Percentiles rank a stretch among this genome's conserved stretches.
Conservation (phyloP, 192 early-diverging fungal species). For the Gonapodya prolifera region DNA sequence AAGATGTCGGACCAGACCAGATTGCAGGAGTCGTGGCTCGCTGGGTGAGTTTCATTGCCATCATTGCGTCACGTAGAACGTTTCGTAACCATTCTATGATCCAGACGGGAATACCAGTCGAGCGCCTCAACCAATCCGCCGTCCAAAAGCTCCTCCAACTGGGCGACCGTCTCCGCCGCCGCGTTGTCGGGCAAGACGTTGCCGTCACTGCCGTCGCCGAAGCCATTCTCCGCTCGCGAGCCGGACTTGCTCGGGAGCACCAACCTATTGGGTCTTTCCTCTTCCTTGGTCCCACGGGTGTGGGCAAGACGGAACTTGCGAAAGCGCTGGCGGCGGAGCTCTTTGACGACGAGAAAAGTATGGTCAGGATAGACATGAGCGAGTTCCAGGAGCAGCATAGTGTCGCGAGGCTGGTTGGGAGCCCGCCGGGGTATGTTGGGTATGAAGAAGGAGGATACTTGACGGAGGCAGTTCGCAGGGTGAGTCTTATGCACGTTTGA, state of each 20-base stretch:
- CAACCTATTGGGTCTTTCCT: slow-evolving; percentile 85
- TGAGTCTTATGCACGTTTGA: no score
- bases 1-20: slow-evolving; percentile 80
- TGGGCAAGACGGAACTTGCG: slow-evolving; percentile 69
- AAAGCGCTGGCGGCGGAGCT: slow-evolving; percentile 72
- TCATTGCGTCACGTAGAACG: no score
- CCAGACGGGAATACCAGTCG: slow-evolving; percentile 96
- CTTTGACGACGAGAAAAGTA: slow-evolving; percentile 91
- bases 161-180: slow-evolving; percentile 55
- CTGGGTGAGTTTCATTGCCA: no score
- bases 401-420: slow-evolving; percentile 82
- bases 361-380: slow-evolving; percentile 95
- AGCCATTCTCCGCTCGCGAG: slow-evolving; percentile 78
- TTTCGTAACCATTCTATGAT: no score
- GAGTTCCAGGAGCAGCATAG: slow-evolving; percentile 89
- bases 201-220: slow-evolving; percentile 86
- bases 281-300: slow-evolving; percentile 94
- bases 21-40: slow-evolving; percentile 87
- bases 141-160: slow-evolving; percentile 73
- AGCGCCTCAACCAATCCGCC: slow-evolving; percentile 72
- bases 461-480: slow-evolving; percentile 81
- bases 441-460: slow-evolving; percentile 93
- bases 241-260: slow-evolving; percentile 67
- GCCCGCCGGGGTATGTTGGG: slow-evolving; percentile 83
- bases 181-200: slow-evolving; percentile 84